Percentiles rank a stretch among this genome's conserved stretches.
Conservation (phyloP, 805 yeast species). For the Nakazawaea siamensis region DNA sequence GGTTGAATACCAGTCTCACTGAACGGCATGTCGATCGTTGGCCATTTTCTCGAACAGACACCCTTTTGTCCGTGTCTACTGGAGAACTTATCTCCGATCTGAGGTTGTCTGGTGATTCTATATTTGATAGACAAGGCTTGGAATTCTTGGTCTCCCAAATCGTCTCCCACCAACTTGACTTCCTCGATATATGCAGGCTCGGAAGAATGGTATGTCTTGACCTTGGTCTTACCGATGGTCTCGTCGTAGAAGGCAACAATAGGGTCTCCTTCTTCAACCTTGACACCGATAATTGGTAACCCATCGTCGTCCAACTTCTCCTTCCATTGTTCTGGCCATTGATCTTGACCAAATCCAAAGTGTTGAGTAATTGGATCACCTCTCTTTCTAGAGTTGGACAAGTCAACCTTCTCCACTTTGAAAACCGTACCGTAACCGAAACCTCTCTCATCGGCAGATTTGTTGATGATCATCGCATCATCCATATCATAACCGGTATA, state of each 20-base stretch:
- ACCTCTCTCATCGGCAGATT: constrained; percentile 96
- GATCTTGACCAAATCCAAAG: constrained; percentile 89
- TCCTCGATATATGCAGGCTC: constrained; percentile 96
- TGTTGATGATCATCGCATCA: constrained; percentile 97
- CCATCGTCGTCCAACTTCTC: constrained; percentile 88
- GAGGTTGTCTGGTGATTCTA: constrained; percentile 84
- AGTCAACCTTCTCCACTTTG: constrained; percentile 88
- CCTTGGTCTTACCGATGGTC: constrained; percentile 80
- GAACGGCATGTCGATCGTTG: constrained; percentile 94
- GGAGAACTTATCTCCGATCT: constrained; percentile 96
- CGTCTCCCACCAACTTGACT: constrained; percentile 87
- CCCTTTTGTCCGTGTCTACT: constrained; percentile 98
- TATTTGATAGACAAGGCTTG: constrained; percentile 83
- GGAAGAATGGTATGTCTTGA: constrained; percentile 85
- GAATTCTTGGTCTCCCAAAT: constrained; percentile 63
- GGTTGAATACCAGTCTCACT: constrained; percentile 95
- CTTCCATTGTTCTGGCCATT: constrained; percentile 89
- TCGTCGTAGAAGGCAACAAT: constrained; percentile 90
- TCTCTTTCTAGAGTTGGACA: constrained; percentile 66
- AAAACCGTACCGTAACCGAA: constrained; percentile 96
- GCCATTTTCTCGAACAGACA: constrained; percentile 98
- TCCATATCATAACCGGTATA: constrained; percentile 99
- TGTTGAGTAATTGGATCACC: constrained; percentile 95
- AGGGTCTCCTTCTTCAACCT: constrained; percentile 93
- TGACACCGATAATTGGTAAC: constrained; percentile 79